phyloP scores from a whole-genome alignment of 192 early-diverging fungal species.

The Umbelopsis sp. region DNA sequence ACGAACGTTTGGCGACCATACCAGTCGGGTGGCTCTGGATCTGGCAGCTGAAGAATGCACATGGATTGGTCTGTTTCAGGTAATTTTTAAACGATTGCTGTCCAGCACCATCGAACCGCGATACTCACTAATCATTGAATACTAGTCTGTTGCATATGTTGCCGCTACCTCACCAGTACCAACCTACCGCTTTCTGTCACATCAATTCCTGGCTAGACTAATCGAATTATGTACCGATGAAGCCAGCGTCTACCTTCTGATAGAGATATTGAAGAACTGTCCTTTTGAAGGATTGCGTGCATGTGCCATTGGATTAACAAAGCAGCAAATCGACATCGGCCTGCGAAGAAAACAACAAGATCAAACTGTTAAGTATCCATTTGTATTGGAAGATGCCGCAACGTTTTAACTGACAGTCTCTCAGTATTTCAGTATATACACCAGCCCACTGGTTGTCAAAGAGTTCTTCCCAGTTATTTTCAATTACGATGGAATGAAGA shows the following conservation, averaged over 20 bases:
- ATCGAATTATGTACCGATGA: neutral
- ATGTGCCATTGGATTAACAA: neutral
- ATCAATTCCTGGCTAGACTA: neutral
- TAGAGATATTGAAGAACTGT: neutral
- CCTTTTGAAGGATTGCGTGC: neutral
- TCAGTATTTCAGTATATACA: neutral
- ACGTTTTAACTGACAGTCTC: neutral
- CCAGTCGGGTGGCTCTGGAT: neutral
- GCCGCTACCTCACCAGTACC: neutral
- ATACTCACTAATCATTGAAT: neutral
- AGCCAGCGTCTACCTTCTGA: neutral
- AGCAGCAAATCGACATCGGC: neutral
- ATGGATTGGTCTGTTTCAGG: neutral
- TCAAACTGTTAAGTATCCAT: neutral
- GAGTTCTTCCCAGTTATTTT: constrained; percentile 3
- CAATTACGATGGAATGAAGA: neutral
- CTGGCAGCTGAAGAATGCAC: neutral
- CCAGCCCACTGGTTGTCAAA: neutral
- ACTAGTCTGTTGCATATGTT: neutral
- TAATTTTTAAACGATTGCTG: neutral
- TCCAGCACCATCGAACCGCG: no score
- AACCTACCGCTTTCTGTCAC: neutral
- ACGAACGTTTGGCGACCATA: neutral
- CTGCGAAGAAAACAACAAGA: neutral
- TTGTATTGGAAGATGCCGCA: neutral